Base-by-base conservation (phyloP, 75 land plant species). In the Cunninghamia lanceolata region DNA sequence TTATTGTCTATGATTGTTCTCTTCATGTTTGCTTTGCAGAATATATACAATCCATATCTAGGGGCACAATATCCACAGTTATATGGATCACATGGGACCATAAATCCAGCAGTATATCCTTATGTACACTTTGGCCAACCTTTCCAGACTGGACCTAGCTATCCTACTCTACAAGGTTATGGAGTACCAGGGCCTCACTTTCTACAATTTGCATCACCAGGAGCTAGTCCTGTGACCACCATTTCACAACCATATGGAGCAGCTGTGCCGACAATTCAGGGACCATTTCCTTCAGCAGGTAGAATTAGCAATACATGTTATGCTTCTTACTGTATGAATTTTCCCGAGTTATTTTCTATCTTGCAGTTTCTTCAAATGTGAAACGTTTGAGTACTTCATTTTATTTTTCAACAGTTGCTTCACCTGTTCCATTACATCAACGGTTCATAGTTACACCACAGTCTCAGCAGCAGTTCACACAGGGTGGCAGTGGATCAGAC, bases 71-170 rank as follows among this genome's bases (percentile, higher is more conserved):
- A 94, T 74, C 88, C 93, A 83, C 95, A 88, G 75, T 52, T 92
- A 63, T 93, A 93, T 91, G 95, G 95, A 36, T 88, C 89, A 0
- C 94, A 94, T 87, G 93, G 95, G n/a, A n/a, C 92, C 4, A 83
- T 88, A 9, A 92, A 85, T 76, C 39, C 93, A 19, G 86, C 89
- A 15, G 66, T 90, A 35, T 91, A 93, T 86, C 94, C 92, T 78
- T 85, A 87, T 85, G 91, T 89, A 28, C 94, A 93, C 85, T n/a
- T 92, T 84, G 89, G 89, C 80, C 95, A 92, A 39, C 87, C 86
- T 42, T 21, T 90, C 83, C 89, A 91, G 59, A 84, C 85, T 38
- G 84, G 87, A 54, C 95, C 90, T 84, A 88, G 89, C 73, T 91
- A 91, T 89, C 42, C 92, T 45, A 74, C 91, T n/a, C 70, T 91